These are phyloP conservation scores for Chlorella sp. DNA, from an alignment of 139 green algal genomes.

Conservation along the genomic window DNA sequence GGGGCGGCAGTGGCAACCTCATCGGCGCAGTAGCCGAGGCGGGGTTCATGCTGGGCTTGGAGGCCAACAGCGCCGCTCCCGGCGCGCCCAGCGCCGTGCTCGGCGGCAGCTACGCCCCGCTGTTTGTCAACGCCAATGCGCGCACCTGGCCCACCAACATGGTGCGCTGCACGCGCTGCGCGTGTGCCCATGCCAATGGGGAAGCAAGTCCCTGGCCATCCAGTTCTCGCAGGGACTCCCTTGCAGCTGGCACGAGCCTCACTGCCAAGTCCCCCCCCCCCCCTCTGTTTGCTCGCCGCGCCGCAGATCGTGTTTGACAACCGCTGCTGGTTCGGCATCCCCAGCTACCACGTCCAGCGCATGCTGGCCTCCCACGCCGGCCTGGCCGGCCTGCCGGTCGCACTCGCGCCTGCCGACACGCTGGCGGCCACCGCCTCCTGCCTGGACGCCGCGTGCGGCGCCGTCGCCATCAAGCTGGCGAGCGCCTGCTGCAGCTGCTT, in stretches of 20 bases:
- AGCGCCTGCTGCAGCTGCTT: too few relatives aligned
- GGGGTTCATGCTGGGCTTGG: slow-evolving; percentile 67
- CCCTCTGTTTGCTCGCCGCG: too few relatives aligned
- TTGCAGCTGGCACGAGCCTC: too few relatives aligned
- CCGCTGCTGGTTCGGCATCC: slow-evolving; percentile 32
- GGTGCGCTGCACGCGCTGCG: too few relatives aligned
- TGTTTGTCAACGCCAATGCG: slow-evolving; percentile 54
- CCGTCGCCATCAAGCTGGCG: too few relatives aligned
- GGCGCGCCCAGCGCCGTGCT: slow-evolving; percentile 24
- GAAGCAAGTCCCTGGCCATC: too few relatives aligned
- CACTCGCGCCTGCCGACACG: not conserved
- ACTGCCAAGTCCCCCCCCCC: too few relatives aligned
- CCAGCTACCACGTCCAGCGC: slow-evolving; percentile 53
- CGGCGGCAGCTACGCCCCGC: slow-evolving; percentile 63
- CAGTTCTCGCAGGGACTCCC: too few relatives aligned
- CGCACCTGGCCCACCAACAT: slow-evolving; percentile 49
- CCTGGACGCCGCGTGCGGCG: slow-evolving; percentile 36
- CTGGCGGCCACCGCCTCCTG: slow-evolving; percentile 39
- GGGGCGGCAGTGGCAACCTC: not conserved
- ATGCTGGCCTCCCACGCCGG: slow-evolving; percentile 43
- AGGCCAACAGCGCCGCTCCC: slow-evolving; percentile 55
- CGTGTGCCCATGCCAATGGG: too few relatives aligned
- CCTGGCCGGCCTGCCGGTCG: not conserved
- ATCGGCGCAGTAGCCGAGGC: slow-evolving; percentile 54
- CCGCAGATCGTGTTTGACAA: slow-evolving; percentile 22